Evolutionary conservation across 2,329 filamentous ascomycete genomes (phyloP).

Genomic region (Metarhizium rileyi): DNA sequence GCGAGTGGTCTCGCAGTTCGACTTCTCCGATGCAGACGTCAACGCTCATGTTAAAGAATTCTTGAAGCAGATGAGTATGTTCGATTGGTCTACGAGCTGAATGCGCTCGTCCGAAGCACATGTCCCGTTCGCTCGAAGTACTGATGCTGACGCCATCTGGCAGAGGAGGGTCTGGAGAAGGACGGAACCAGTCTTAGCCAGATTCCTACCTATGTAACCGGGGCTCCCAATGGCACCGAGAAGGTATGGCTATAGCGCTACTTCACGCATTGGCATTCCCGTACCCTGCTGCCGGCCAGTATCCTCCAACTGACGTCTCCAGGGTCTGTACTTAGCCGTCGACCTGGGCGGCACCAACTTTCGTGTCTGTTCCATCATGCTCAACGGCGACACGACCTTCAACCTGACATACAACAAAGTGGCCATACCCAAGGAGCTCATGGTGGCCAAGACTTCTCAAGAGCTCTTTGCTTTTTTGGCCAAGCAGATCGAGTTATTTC

Average conservation of each 20-base stretch:
- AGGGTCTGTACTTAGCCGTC: slow-evolving; percentile 93
- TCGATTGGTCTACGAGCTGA: not conserved
- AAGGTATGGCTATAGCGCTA: slow-evolving; percentile 43
- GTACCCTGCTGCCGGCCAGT: not conserved
- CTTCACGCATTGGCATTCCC: not conserved
- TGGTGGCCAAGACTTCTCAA: slow-evolving; percentile 76
- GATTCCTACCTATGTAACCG: slow-evolving; percentile 95
- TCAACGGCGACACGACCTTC: slow-evolving; percentile 93
- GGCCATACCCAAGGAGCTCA: slow-evolving; percentile 78
- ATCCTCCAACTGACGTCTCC: slow-evolving; percentile 2
- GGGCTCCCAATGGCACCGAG: slow-evolving; percentile 92
- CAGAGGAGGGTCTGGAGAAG: slow-evolving; percentile 71
- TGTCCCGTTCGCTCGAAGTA: not conserved
- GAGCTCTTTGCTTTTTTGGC: slow-evolving; percentile 91
- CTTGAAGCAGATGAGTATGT: slow-evolving; percentile 67
- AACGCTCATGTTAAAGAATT: slow-evolving; percentile 79
- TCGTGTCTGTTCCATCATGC: slow-evolving; percentile 86
- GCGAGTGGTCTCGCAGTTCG: slow-evolving; percentile 75
- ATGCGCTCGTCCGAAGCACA: not conserved
- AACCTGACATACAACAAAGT: slow-evolving; percentile 89
- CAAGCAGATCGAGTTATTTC: slow-evolving; percentile 81
- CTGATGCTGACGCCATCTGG: slow-evolving; percentile 1
- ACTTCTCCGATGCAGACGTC: slow-evolving; percentile 68
- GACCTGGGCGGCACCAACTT: slow-evolving; percentile 99
- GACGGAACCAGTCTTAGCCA: slow-evolving; percentile 80